These are phyloP conservation scores for Trichoderma sp. DNA, from an alignment of 2,329 filamentous ascomycete genomes.

Conservation along the genomic window DNA sequence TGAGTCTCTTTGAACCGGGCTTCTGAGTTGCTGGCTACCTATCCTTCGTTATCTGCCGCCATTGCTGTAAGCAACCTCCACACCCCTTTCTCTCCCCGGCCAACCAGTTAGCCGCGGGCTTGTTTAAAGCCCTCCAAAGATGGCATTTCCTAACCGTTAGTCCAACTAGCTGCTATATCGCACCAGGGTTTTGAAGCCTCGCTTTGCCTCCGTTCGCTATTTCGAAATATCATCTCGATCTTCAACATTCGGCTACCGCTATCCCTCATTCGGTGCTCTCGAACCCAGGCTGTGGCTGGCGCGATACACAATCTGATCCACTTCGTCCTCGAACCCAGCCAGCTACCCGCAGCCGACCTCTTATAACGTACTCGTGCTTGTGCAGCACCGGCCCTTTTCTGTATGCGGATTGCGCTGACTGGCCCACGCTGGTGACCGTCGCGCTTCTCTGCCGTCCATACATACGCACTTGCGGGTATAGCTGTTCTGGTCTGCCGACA, in stretches of 20 bases:
- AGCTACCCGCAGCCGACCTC: not conserved
- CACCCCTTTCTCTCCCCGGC: not conserved
- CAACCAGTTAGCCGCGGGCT: not conserved
- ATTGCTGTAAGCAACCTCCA: constrained; percentile 13
- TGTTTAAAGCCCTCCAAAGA: not conserved
- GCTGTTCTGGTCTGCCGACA: constrained; percentile 24
- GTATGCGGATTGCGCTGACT: not conserved
- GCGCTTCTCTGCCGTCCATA: not conserved
- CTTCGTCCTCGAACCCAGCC: not conserved
- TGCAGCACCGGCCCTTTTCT: not conserved
- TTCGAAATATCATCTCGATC: not conserved
- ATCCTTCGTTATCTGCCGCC: constrained; percentile 27
- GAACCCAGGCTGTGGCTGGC: not conserved
- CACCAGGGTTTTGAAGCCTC: not conserved
- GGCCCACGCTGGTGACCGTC: constrained; percentile 20
- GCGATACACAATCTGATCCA: not conserved
- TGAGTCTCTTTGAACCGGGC: constrained; percentile 22
- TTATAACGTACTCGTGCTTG: not conserved
- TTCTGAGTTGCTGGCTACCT: constrained; percentile 24
- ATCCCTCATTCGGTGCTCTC: not conserved
- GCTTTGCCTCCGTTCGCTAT: not conserved
- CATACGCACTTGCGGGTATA: constrained; percentile 1
- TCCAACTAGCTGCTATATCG: not conserved
- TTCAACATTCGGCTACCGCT: not conserved
- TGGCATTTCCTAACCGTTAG: not conserved